Base-by-base conservation (phyloP, 2,329 filamentous ascomycete species). In the Chaetothyriales sp. region DNA sequence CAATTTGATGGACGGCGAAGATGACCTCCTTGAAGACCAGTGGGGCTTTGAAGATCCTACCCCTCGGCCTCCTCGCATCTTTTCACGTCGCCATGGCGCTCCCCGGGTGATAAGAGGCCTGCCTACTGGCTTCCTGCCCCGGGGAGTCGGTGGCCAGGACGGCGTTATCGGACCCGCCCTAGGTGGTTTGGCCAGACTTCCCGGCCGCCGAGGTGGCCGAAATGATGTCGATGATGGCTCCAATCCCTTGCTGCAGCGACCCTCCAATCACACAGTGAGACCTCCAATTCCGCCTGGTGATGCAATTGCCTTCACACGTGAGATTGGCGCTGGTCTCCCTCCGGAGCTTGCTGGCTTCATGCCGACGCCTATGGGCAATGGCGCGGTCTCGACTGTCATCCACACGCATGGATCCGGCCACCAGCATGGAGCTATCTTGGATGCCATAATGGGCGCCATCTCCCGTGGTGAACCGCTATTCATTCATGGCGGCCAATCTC, bases 201-300 rank as follows among this genome's bases (percentile, higher is more conserved):
- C 49, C 51, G 36, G 26, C 49, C 45, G 45, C 50, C 54, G 67
- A 70, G 6, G 75, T 46, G 70, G 69, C 18, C 71, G 76, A 28
- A 69, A 77, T 49, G 73, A 73, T 25, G 74, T 77, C 32, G 87
- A 95, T 57, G 89, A 95, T 63, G 88, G 87, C 2, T 75, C 81
- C 19, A 95, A 96, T 62, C 90, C 90, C 44, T 73, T 96, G 10
- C 78, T 96, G 49, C 83, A 88, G 57, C 82, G 86, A 51, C 66
- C 67, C 45, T 49, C 43, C 22, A 26, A n/a, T n/a, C 43, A 45
- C 19, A 12, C 19, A 3, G 18, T 20, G 18, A 28, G 18, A 19
- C 45, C 45, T 9, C 4, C 19, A 2, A 26, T 32, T 8, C 45
- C 2, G 19, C 20, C 45, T 12, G 26, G 20, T 18, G 20, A 49